phyloP scores from a whole-genome alignment of 345 rosid genomes.

The Raphanus sativus region DNA sequence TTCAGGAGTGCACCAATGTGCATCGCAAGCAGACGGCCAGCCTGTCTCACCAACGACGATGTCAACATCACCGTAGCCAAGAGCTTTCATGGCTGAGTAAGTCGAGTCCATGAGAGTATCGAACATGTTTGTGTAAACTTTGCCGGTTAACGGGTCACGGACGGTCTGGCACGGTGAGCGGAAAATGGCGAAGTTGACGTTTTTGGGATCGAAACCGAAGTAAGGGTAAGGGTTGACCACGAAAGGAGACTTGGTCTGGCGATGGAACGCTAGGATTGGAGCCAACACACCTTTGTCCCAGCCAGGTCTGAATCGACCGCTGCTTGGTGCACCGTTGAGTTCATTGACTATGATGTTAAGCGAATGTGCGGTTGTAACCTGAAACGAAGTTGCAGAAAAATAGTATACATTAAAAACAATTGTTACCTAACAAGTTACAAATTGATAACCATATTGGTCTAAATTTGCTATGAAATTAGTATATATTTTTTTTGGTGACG shows the following conservation, averaged over 20 bases:
- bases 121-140: slow-evolving; percentile 67
- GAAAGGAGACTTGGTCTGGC: slow-evolving; percentile 70
- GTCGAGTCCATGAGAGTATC: slow-evolving; percentile 70
- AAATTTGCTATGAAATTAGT: background rate
- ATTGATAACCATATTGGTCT: background rate
- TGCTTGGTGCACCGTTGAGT: slow-evolving; percentile 51
- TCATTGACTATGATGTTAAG: slow-evolving; percentile 50
- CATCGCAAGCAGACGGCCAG: slow-evolving; percentile 78
- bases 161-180: slow-evolving; percentile 47
- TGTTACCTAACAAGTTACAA: background rate
- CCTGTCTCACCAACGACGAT: slow-evolving; percentile 79
- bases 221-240: slow-evolving; percentile 84
- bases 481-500: background rate
- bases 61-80: slow-evolving; percentile 64
- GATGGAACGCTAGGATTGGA: slow-evolving; percentile 68
- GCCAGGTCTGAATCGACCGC: slow-evolving; percentile 49
- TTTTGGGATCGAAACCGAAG: slow-evolving; percentile 49
- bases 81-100: slow-evolving; percentile 63
- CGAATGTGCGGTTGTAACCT: slow-evolving; percentile 83
- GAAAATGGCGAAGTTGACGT: slow-evolving; percentile 57
- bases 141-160: slow-evolving; percentile 50
- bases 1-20: slow-evolving; percentile 46
- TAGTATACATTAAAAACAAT: background rate
- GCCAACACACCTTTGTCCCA: slow-evolving; percentile 49
- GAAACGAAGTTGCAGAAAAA: slow-evolving; percentile 10